A percentile compares a stretch with the other conserved stretches of the same genome.
phyloP scores from a whole-genome alignment of 345 rosid species.

The Gossypium longicalyx region DNA sequence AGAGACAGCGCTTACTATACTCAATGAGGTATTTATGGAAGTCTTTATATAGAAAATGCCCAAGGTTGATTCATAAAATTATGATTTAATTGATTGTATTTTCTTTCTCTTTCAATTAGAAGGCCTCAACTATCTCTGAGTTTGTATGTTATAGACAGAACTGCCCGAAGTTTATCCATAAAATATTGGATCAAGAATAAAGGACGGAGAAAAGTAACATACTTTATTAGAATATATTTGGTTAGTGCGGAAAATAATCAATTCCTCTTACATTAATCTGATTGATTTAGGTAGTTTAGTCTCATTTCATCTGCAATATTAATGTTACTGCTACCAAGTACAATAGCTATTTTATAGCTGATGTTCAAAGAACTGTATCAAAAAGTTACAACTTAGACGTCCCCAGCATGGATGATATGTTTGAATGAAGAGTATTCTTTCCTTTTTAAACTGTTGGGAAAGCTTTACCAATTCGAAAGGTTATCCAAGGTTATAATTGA shows the following conservation, averaged over 20 bases:
- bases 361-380: background rate
- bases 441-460: background rate
- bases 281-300: background rate
- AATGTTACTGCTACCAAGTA: background rate
- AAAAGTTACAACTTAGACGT: background rate
- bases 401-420: background rate
- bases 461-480: background rate
- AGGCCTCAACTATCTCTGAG: background rate
- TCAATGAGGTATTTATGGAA: constrained; percentile 59
- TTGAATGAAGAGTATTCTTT: background rate
- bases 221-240: background rate
- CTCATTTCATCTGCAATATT: background rate
- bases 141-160: background rate
- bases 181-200: background rate
- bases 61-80: background rate
- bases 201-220: background rate
- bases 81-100: background rate
- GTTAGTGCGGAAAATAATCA: background rate
- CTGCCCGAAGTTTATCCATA: background rate
- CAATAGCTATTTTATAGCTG: background rate
- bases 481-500: background rate
- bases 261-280: background rate
- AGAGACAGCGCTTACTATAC: constrained; percentile 69
- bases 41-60: background rate
- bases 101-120: background rate